A percentile compares a stretch with the other conserved stretches of the same genome.
phyloP scores from a whole-genome alignment of 1,284 basidiomycete genomes.

The Trametes versicolor region DNA sequence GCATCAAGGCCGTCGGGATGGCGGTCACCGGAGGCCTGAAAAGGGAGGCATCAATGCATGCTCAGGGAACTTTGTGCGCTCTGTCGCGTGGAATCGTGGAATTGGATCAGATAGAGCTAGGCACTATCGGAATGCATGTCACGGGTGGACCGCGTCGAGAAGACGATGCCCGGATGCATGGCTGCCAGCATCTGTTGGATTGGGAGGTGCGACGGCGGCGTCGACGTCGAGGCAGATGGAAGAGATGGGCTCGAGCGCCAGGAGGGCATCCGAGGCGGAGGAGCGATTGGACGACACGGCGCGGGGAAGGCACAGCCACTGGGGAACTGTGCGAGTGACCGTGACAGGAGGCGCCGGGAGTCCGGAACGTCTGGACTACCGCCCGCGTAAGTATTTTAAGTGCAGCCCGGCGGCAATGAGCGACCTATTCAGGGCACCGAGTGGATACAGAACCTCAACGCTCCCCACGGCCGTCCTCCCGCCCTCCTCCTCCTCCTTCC shows the following conservation, averaged over 20 bases:
- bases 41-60: constrained; percentile 5
- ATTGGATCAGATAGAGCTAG: constrained; percentile 11
- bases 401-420: constrained; percentile 11
- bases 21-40: not conserved
- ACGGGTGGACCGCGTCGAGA: not conserved
- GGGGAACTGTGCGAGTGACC: not conserved
- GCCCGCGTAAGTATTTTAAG: constrained; percentile 14
- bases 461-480: not conserved
- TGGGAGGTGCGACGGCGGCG: not conserved
- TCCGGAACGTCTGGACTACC: not conserved
- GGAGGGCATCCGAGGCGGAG: not conserved
- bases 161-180: not conserved
- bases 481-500: constrained; percentile 22
- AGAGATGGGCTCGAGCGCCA: too few relatives aligned
- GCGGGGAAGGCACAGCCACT: constrained; percentile 14
- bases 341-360: constrained; percentile 3
- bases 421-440: constrained; percentile 3
- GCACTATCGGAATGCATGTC: constrained; percentile 12
- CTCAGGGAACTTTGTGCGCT: not conserved
- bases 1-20: not conserved
- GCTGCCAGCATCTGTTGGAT: not conserved
- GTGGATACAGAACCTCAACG: constrained; percentile 5
- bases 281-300: not conserved
- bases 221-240: not conserved
- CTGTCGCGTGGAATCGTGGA: not conserved